Conservation (phyloP, 164 flowering plant species). For the Hamamelis virginiana region DNA sequence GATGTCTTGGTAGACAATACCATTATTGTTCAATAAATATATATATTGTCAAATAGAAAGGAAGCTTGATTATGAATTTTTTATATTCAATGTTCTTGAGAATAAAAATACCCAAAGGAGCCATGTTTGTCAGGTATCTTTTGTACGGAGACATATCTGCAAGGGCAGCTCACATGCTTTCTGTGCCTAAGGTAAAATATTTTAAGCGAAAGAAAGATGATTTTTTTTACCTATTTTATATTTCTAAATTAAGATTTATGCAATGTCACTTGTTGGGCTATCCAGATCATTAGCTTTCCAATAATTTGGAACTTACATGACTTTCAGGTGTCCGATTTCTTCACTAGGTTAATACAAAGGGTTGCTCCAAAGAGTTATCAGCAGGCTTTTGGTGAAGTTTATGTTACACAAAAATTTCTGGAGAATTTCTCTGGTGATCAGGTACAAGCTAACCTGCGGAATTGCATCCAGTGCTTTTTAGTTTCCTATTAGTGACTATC, state of each 20-base stretch:
- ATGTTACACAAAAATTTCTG: constrained; percentile 79
- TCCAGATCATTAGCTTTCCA: constrained; percentile 1
- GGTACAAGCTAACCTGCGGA: constrained; percentile 37
- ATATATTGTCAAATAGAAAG: too few species aligned
- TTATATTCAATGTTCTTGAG: not conserved
- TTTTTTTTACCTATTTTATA: not conserved
- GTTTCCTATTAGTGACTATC: not conserved
- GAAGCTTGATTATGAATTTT: not conserved
- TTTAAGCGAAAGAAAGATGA: not conserved
- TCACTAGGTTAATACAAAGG: constrained; percentile 81
- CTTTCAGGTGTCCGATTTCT: constrained; percentile 81
- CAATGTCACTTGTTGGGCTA: not conserved
- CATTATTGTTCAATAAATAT: not conserved
- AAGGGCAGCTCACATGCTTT: constrained; percentile 84
- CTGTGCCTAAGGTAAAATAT: constrained; percentile 65
- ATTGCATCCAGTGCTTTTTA: not conserved
- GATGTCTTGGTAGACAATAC: not conserved
- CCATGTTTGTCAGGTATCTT: constrained; percentile 64
- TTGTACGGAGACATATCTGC: constrained; percentile 81
- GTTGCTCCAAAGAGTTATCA: constrained; percentile 97
- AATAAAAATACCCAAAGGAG: not conserved
- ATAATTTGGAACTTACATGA: constrained; percentile 4
- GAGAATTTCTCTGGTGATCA: constrained; percentile 97
- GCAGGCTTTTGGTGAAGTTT: constrained; percentile 86
- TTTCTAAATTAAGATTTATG: not conserved